Percentiles rank a stretch among this genome's conserved stretches.
phyloP scores from a whole-genome alignment of 164 flowering plant species.

The Protea cynaroides region DNA sequence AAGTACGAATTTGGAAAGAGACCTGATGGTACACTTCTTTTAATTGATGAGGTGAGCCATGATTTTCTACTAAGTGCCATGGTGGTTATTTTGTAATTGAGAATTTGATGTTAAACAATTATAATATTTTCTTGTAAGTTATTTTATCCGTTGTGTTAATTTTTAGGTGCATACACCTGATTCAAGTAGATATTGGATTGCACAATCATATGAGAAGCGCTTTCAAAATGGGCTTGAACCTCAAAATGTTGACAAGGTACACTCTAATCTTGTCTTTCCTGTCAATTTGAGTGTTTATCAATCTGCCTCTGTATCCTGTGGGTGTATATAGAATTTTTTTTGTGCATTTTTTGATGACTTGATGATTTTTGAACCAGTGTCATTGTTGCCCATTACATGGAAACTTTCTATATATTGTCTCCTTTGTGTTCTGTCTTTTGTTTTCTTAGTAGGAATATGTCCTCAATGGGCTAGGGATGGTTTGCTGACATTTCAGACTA shows the following conservation, averaged over 20 bases:
- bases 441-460: not conserved
- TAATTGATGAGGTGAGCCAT: conserved; percentile 81
- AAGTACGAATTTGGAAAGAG: conserved; percentile 97
- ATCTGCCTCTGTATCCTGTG: not conserved
- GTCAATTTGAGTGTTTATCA: not conserved
- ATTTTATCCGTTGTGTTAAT: not conserved
- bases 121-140: not conserved
- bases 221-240: conserved; percentile 77
- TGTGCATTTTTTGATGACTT: no score
- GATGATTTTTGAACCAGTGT: no score
- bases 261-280: not conserved
- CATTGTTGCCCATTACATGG: not conserved
- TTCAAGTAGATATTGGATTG: conserved; percentile 98
- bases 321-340: no score
- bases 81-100: not conserved
- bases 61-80: not conserved
- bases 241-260: conserved; percentile 93
- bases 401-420: not conserved
- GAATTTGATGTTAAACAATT: not conserved
- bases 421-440: not conserved
- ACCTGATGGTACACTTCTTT: conserved; percentile 64
- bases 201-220: conserved; percentile 68
- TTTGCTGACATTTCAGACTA: conserved; percentile 3
- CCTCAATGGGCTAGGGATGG: not conserved
- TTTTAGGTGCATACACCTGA: conserved; percentile 94